phyloP scores from a whole-genome alignment of 495 filamentous ascomycete genomes.

The Amorphotheca resinae region DNA sequence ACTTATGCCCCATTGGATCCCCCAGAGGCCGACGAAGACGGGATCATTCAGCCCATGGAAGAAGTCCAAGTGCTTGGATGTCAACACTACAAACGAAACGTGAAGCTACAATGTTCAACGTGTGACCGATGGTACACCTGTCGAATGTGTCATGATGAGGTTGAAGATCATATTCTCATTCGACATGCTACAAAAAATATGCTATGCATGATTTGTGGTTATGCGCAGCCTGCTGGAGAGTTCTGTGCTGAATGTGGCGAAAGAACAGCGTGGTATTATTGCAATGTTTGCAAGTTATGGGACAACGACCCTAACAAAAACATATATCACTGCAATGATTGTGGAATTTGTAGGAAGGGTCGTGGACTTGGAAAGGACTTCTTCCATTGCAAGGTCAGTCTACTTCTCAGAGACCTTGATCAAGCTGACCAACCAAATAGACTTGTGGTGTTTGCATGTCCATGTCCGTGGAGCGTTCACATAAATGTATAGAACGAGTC shows the following conservation, averaged over 20 bases:
- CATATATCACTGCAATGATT: slow-evolving; percentile 95
- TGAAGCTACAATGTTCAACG: slow-evolving; percentile 83
- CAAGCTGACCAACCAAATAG: slow-evolving; percentile 29
- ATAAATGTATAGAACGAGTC: slow-evolving; percentile 88
- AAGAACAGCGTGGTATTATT: slow-evolving; percentile 84
- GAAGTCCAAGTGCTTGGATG: slow-evolving; percentile 56
- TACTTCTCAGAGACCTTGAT: too few species aligned
- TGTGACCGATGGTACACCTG: slow-evolving; percentile 93
- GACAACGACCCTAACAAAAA: slow-evolving; percentile 82
- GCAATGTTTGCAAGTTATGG: slow-evolving; percentile 91
- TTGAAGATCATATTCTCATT: slow-evolving; percentile 70
- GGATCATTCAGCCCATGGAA: slow-evolving; percentile 27
- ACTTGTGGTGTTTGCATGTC: slow-evolving; percentile 86
- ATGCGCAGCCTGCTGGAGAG: slow-evolving; percentile 70
- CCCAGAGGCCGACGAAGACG: slow-evolving; percentile 23
- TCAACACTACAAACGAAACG: slow-evolving; percentile 86
- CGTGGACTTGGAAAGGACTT: slow-evolving; percentile 92
- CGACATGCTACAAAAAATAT: slow-evolving; percentile 83
- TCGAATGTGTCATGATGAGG: slow-evolving; percentile 84
- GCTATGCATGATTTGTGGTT: slow-evolving; percentile 93
- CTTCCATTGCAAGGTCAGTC: slow-evolving; percentile 85
- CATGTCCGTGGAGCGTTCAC: slow-evolving; percentile 63
- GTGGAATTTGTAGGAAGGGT: slow-evolving; percentile 87
- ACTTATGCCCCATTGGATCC: slow-evolving; percentile 43
- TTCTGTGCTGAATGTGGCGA: slow-evolving; percentile 64